These are phyloP conservation scores for Coemansia sp. DNA, from an alignment of 192 early-diverging fungal genomes.

Conservation along the genomic window DNA sequence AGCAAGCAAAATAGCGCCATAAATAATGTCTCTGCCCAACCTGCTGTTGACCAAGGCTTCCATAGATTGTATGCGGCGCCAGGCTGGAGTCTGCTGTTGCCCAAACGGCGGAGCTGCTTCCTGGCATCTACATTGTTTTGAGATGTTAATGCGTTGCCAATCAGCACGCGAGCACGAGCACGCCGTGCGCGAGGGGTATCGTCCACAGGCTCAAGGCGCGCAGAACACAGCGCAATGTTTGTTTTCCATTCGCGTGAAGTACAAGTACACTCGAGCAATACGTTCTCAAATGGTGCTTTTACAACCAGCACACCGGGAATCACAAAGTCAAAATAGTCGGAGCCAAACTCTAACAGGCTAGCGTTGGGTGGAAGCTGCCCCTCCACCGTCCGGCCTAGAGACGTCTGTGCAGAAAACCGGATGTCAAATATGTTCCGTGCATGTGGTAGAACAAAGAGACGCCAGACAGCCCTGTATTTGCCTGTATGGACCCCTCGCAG, in stretches of 20 bases:
- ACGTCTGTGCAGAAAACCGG: slow-evolving; percentile 25
- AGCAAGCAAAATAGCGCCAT: slow-evolving; percentile 16
- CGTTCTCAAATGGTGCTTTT: slow-evolving; percentile 33
- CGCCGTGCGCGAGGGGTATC: background rate
- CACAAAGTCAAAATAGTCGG: slow-evolving; percentile 54
- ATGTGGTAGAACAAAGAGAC: slow-evolving; percentile 32
- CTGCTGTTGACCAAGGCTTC: slow-evolving; percentile 32
- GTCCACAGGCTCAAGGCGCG: slow-evolving; percentile 36
- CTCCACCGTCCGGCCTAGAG: slow-evolving; percentile 2
- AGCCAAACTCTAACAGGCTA: slow-evolving; percentile 42
- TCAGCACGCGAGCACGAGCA: slow-evolving; percentile 1
- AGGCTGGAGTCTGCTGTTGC: slow-evolving; percentile 4
- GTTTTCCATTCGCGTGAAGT: slow-evolving; percentile 39
- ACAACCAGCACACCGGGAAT: slow-evolving; percentile 26
- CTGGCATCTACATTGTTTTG: background rate
- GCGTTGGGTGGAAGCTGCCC: slow-evolving; percentile 26
- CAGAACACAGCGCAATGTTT: slow-evolving; percentile 34
- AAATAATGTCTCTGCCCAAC: slow-evolving; percentile 21
- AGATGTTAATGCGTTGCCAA: background rate
- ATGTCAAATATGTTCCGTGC: slow-evolving; percentile 39
- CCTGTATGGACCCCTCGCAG: slow-evolving; percentile 39
- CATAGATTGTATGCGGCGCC: slow-evolving; percentile 38
- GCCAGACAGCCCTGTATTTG: slow-evolving; percentile 42
- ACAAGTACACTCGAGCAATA: slow-evolving; percentile 34
- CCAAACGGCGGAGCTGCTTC: slow-evolving; percentile 1